A percentile compares a stretch with the other conserved stretches of the same genome.
phyloP scores from a whole-genome alignment of 2,329 filamentous ascomycete species.

The Whalleya microplaca region DNA sequence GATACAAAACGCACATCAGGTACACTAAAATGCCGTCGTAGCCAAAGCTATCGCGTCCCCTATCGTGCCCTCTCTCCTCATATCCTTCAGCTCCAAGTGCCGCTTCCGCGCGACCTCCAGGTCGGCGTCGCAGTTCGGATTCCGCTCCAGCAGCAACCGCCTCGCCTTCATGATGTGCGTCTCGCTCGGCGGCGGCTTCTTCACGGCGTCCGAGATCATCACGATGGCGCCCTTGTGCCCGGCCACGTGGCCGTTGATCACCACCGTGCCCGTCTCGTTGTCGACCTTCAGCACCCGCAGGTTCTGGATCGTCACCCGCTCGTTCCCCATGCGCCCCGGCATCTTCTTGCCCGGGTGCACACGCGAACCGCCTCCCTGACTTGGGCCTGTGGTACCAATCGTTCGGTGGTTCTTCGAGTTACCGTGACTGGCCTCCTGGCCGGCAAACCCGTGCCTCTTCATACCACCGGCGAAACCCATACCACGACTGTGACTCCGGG shows the following conservation, averaged over 20 bases:
- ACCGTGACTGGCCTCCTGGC: constrained; percentile 92
- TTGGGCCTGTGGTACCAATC: constrained; percentile 86
- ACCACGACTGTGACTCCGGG: constrained; percentile 76
- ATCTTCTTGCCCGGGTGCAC: constrained; percentile 97
- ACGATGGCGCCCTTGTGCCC: constrained; percentile 88
- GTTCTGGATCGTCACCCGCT: constrained; percentile 89
- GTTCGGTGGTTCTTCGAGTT: constrained; percentile 93
- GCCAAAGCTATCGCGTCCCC: constrained; percentile 33
- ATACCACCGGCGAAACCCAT: constrained; percentile 97
- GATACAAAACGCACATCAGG: constrained; percentile 26
- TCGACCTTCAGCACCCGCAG: constrained; percentile 88
- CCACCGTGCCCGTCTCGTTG: constrained; percentile 81
- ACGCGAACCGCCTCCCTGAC: constrained; percentile 89
- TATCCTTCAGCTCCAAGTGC: constrained; percentile 59
- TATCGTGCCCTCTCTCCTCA: constrained; percentile 48
- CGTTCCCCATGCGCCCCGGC: constrained; percentile 92
- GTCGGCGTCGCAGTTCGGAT: constrained; percentile 49
- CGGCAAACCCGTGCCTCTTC: constrained; percentile 90
- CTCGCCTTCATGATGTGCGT: constrained; percentile 53
- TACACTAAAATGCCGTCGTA: constrained; percentile 18
- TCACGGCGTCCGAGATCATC: constrained; percentile 85
- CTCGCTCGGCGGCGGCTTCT: constrained; percentile 67
- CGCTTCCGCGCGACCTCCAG: constrained; percentile 52
- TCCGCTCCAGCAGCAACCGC: constrained; percentile 49
- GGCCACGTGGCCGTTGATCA: constrained; percentile 84